Base-by-base conservation (phyloP, 257 asterid species). In the Solanum phureja region DNA sequence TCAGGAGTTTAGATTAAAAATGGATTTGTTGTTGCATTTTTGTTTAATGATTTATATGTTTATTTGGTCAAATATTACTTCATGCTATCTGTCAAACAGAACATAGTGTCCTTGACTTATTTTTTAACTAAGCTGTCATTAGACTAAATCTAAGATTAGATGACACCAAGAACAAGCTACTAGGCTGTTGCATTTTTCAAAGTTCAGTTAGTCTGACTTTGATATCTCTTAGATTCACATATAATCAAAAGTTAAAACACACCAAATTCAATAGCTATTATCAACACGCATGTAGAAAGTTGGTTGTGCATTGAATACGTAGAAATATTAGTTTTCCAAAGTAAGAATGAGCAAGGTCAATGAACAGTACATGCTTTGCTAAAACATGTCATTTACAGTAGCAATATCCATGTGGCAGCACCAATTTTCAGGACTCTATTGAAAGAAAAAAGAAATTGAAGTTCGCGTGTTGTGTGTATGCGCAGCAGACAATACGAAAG, bases 1-100 rank as follows among this genome's bases (percentile, higher is more conserved):
- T 89, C 84, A 77, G 84, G 77, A 87, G 90, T 40, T 88, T 23
- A 86, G 74, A 49, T 72, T 35, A 86, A 62, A n/a, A 56, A 21
- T 38, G 19, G 85, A 73, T 85, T 68, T 35, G 31, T 19, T 60
- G 35, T 13, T 73, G 3, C 62, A 13, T 69, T 69, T 49, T 34
- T 40, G 4, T 13, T 31, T n/a, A 23, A 16, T 72, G 77, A 72
- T 37, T 74, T 2, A 71, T 79, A 40, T 62, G 79, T 64, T 82
- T 73, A 87, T 73, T 46, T 52, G 81, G 64, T 79, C 83, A 86
- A 86, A 56, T 56, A 56, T 18, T 18, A 56, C 2, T 56, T 18
- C 64, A 56, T 56, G 58, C 34, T 33, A 33, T 31, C 81, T 40
- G 83, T 76, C 60, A 76, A 76, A 40, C 60, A n/a, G 46, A 82